Conservation (phyloP, 2,329 filamentous ascomycete genomes). For the Parascedosporium putredinis region DNA sequence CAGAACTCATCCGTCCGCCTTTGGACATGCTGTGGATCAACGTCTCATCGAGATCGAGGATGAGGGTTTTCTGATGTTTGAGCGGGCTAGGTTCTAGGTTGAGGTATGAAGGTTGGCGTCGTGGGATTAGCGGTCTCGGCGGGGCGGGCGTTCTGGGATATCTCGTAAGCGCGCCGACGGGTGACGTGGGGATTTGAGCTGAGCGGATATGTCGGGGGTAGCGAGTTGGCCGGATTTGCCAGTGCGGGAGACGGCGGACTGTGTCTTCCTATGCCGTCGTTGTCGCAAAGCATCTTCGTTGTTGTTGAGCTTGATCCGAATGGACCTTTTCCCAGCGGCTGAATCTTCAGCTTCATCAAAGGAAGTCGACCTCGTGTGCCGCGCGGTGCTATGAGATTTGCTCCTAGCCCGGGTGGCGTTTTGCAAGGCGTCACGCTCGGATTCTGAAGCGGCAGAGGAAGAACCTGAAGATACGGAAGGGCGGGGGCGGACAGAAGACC, state of each 20-base stretch:
- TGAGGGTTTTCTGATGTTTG: slow-evolving; percentile 77
- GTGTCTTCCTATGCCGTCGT: slow-evolving; percentile 22
- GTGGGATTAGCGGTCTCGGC: slow-evolving; percentile 79
- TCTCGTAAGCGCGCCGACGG: slow-evolving; percentile 65
- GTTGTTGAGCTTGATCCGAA: slow-evolving; percentile 80
- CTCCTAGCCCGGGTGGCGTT: slow-evolving; percentile 11
- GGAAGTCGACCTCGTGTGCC: slow-evolving; percentile 56
- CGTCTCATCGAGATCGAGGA: slow-evolving; percentile 93
- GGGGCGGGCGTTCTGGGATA: slow-evolving; percentile 87
- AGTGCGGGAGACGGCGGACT: slow-evolving; percentile 16
- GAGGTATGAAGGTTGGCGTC: slow-evolving; percentile 80
- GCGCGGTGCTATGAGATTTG: slow-evolving; percentile 19
- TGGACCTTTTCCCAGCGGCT: slow-evolving; percentile 47
- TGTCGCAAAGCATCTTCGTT: slow-evolving; percentile 58
- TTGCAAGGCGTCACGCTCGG: slow-evolving; percentile 47
- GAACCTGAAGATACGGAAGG: slow-evolving; percentile 33
- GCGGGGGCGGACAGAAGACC: slow-evolving; percentile 4
- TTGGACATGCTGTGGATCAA: slow-evolving; percentile 97
- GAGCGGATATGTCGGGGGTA: slow-evolving; percentile 55
- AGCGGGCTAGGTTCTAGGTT: slow-evolving; percentile 42
- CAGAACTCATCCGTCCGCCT: slow-evolving; percentile 87
- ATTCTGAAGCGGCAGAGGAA: slow-evolving; percentile 58
- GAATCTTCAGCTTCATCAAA: neutral
- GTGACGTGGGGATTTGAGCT: slow-evolving; percentile 92
- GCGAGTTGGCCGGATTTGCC: slow-evolving; percentile 10